A percentile compares a stretch with the other conserved stretches of the same genome.
Conservation (phyloP, 805 yeast species). For the Ogataea henricii region DNA sequence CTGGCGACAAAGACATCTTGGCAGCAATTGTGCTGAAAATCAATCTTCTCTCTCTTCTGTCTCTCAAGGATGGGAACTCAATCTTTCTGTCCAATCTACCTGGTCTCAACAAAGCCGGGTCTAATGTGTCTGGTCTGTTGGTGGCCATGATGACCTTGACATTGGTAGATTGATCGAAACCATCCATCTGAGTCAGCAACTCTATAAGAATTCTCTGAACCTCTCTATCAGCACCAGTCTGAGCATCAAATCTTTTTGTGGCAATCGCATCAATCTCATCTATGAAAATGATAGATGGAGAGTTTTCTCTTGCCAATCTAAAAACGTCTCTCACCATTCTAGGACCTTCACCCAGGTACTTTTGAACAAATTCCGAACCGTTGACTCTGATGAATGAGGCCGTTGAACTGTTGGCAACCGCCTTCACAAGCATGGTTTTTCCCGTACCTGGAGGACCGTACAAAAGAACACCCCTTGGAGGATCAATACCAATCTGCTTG, state of each 20-base stretch:
- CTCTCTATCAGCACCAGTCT: conserved; percentile 99
- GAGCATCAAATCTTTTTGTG: conserved; percentile 98
- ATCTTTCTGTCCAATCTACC: conserved; percentile 98
- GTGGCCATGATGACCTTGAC: conserved; percentile 99
- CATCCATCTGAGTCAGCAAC: conserved; percentile 97
- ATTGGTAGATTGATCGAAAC: conserved; percentile 92
- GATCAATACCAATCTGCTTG: conserved; percentile 97
- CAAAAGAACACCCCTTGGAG: conserved; percentile 95
- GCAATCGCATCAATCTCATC: conserved; percentile 99
- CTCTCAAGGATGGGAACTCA: conserved; percentile 94
- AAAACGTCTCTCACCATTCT: conserved; percentile 99
- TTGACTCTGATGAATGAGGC: conserved; percentile 96
- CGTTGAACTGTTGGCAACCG: conserved; percentile 95
- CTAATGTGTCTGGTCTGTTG: conserved; percentile 98
- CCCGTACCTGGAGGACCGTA: conserved; percentile 99
- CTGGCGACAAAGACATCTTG: conserved; percentile 98
- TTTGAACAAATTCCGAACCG: conserved; percentile 98
- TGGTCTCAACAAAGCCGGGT: conserved; percentile 97
- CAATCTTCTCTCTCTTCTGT: conserved; percentile 96
- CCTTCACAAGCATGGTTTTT: conserved; percentile 97
- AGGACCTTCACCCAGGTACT: conserved; percentile 98
- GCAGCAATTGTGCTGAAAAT: conserved; percentile 94
- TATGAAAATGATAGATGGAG: conserved; percentile 95
- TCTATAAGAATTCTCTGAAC: conserved; percentile 97
- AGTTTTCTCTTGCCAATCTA: conserved; percentile 93